phyloP scores from a whole-genome alignment of 192 early-diverging fungal genomes.

The Diversispora eburnea region DNA sequence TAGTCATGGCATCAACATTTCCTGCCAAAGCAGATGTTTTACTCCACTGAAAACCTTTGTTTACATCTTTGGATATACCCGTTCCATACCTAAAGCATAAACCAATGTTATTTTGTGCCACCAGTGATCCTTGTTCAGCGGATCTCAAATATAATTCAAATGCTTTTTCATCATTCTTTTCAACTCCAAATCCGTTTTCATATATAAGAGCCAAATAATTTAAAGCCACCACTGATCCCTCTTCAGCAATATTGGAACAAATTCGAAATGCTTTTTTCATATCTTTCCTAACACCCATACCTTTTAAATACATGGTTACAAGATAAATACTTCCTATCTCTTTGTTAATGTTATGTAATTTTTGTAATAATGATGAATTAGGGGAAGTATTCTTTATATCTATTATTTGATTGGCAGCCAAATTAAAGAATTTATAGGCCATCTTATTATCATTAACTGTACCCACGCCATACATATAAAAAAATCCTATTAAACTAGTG shows the following conservation, averaged over 20 bases:
- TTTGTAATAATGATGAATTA: background rate
- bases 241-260: constrained; percentile 49
- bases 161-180: constrained; percentile 60
- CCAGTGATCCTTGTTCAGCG: constrained; percentile 51
- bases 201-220: constrained; percentile 52
- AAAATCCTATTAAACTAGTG: background rate
- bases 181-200: constrained; percentile 68
- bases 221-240: constrained; percentile 53
- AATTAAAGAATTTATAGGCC: background rate
- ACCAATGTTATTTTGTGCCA: constrained; percentile 54
- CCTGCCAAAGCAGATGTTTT: constrained; percentile 49
- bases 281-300: constrained; percentile 46
- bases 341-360: background rate
- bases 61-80: constrained; percentile 48
- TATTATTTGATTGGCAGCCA: background rate
- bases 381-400: background rate
- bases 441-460: background rate
- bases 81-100: constrained; percentile 31
- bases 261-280: constrained; percentile 53
- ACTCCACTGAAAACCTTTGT: constrained; percentile 58
- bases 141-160: constrained; percentile 58
- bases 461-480: background rate
- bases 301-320: constrained; percentile 51
- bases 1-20: constrained; percentile 43
- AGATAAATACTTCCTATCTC: constrained; percentile 41